These are phyloP conservation scores for Thinopyrum elongatum DNA, from an alignment of 176 grass and related monocot genomes.

Conservation along the genomic window DNA sequence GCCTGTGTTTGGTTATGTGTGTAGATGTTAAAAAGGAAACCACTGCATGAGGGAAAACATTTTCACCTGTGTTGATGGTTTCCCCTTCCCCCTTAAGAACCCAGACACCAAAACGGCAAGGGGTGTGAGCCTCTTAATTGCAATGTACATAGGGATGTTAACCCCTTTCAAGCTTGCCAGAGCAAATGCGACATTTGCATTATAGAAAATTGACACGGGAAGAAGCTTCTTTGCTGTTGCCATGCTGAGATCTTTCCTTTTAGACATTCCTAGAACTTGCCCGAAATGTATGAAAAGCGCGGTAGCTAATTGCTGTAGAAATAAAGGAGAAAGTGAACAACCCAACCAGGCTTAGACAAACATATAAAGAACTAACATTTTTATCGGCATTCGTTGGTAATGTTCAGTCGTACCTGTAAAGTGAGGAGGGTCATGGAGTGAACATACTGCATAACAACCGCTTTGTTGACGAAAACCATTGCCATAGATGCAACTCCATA, in stretches of 20 bases:
- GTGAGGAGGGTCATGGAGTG: slow-evolving; percentile 98
- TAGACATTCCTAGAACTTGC: slow-evolving; percentile 56
- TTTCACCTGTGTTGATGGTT: slow-evolving; percentile 66
- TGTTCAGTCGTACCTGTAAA: slow-evolving; percentile 57
- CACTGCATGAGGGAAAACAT: not conserved
- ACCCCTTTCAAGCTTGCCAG: slow-evolving; percentile 93
- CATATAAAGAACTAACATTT: not conserved
- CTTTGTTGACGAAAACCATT: slow-evolving; percentile 99
- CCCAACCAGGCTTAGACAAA: slow-evolving; percentile 1
- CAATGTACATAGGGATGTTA: slow-evolving; percentile 99
- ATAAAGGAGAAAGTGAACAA: not conserved
- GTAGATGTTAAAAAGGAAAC: not conserved
- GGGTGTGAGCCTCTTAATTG: slow-evolving; percentile 93
- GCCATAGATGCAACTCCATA: slow-evolving; percentile 94
- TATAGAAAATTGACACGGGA: slow-evolving; percentile 82
- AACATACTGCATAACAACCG: slow-evolving; percentile 87
- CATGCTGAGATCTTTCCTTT: slow-evolving; percentile 76
- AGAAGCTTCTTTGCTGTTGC: slow-evolving; percentile 85
- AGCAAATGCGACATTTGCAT: slow-evolving; percentile 98
- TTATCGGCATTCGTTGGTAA: not conserved
- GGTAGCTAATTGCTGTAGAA: slow-evolving; percentile 80
- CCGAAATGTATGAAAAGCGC: slow-evolving; percentile 82
- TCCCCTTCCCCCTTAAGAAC: slow-evolving; percentile 66
- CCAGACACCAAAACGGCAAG: slow-evolving; percentile 83
- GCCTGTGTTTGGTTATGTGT: not conserved